Evolutionary conservation across 1,284 basidiomycete species (phyloP).

Genomic region (Rhodotorula mucilaginosa): DNA sequence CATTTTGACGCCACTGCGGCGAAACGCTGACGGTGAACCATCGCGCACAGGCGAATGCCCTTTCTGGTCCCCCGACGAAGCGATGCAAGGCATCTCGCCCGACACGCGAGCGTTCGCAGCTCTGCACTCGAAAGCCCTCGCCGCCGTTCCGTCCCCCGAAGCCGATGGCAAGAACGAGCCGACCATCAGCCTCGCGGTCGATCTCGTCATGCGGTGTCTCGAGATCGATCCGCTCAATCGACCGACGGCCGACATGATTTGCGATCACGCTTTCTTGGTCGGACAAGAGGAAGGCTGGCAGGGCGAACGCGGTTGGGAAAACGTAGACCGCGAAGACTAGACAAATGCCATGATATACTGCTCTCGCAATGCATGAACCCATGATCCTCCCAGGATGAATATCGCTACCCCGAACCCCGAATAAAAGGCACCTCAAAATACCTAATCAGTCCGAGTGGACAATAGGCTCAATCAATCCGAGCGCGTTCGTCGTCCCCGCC

Average conservation of each 20-base stretch:
- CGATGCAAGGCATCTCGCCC: constrained; percentile 68
- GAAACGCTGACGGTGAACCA: too few relatives aligned
- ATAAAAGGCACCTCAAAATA: not conserved
- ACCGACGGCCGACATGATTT: constrained; percentile 77
- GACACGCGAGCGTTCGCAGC: constrained; percentile 58
- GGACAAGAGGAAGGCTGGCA: constrained; percentile 56
- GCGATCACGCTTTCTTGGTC: constrained; percentile 71
- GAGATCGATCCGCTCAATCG: constrained; percentile 66
- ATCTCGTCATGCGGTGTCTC: constrained; percentile 74
- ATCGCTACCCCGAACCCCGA: too few relatives aligned
- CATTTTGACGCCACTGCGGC: not conserved
- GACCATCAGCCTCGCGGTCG: constrained; percentile 68
- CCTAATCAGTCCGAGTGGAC: not conserved
- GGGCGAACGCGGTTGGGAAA: constrained; percentile 46
- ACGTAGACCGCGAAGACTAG: not conserved
- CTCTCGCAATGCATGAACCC: not conserved
- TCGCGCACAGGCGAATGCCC: constrained; percentile 39
- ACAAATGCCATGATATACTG: not conserved
- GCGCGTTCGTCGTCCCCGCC: not conserved
- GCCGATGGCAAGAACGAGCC: constrained; percentile 3
- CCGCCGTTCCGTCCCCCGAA: constrained; percentile 15
- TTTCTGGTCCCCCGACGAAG: constrained; percentile 80
- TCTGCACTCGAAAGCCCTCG: constrained; percentile 53
- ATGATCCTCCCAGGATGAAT: too few relatives aligned
- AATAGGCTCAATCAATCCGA: not conserved